phyloP scores from a whole-genome alignment of 208 protist genomes.

The Acanthamoeba castellanii region DNA sequence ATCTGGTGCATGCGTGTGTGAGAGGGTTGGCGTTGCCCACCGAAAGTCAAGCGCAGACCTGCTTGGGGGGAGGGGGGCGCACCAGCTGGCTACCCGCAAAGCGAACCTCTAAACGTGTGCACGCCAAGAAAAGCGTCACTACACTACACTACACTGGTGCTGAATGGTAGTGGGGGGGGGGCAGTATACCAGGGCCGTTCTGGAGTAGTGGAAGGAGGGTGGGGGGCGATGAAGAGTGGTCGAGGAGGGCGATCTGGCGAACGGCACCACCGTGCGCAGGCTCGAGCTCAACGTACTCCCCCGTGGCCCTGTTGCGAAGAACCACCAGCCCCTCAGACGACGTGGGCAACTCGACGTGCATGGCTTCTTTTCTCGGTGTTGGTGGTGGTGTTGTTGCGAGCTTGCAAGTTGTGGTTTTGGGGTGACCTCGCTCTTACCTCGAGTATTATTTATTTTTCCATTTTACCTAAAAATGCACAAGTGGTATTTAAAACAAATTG shows the following conservation, averaged over 20 bases:
- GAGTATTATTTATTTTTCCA: too few species aligned
- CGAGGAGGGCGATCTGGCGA: neutral
- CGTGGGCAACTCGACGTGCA: neutral
- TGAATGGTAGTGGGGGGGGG: neutral
- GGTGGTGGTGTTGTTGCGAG: neutral
- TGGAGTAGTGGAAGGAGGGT: neutral
- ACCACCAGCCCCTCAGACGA: neutral
- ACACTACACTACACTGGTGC: neutral
- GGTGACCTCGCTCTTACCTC: too few species aligned
- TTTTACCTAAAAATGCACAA: too few species aligned
- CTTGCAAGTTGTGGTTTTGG: neutral
- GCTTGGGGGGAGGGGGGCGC: neutral
- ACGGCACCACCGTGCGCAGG: neutral
- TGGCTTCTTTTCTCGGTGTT: neutral
- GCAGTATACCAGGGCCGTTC: neutral
- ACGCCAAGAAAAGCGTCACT: neutral
- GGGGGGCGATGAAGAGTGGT: neutral
- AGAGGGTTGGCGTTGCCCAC: too few species aligned
- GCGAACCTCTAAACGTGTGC: neutral
- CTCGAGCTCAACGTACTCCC: neutral
- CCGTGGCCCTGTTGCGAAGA: neutral
- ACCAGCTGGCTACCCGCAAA: constrained; percentile 27
- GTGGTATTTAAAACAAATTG: too few species aligned
- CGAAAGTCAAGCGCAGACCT: neutral
- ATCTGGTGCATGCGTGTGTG: neutral